Percentiles rank a stretch among this genome's conserved stretches.
These are phyloP conservation scores for Stylonectria norvegica DNA, from an alignment of 2,329 filamentous ascomycete genomes.

Conservation along the genomic window DNA sequence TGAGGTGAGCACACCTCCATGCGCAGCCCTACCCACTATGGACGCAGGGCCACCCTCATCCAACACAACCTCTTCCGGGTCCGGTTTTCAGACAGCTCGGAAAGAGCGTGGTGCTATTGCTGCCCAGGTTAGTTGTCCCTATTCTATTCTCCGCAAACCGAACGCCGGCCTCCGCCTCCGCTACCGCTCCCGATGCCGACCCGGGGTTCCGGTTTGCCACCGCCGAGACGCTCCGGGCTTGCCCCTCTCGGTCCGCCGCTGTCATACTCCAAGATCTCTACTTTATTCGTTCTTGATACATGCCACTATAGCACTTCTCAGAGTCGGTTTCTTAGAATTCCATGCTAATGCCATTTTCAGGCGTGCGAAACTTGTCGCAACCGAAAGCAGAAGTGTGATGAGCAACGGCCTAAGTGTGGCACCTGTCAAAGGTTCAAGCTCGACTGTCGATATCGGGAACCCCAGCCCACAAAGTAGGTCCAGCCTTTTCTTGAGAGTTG, in stretches of 20 bases:
- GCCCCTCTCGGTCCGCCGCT: slow-evolving; percentile 7
- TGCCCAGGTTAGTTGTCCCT: slow-evolving; percentile 32
- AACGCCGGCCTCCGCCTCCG: slow-evolving; percentile 1
- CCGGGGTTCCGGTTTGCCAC: slow-evolving; percentile 1
- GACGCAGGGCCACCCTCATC: slow-evolving; percentile 25
- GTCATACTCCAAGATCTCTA: not conserved
- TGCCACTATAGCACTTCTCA: not conserved
- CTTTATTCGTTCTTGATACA: not conserved
- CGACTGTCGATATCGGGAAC: slow-evolving; percentile 58
- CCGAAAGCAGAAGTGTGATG: slow-evolving; percentile 64
- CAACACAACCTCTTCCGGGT: slow-evolving; percentile 33
- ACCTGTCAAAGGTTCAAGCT: slow-evolving; percentile 56
- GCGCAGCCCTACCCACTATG: slow-evolving; percentile 20
- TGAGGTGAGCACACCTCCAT: slow-evolving; percentile 18
- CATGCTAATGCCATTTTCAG: slow-evolving; percentile 25
- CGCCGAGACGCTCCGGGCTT: slow-evolving; percentile 2
- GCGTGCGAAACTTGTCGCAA: slow-evolving; percentile 58
- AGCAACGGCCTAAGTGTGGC: slow-evolving; percentile 58
- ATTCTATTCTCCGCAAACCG: not conserved
- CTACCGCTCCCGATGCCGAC: slow-evolving; percentile 1
- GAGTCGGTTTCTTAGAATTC: not conserved
- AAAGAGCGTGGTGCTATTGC: slow-evolving; percentile 40
- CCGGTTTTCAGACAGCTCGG: slow-evolving; percentile 31
- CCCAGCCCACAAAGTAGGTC: slow-evolving; percentile 60
- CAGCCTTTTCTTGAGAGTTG: not conserved